Conservation (phyloP, 2,329 filamentous ascomycete genomes). For the Cercospora zeina region DNA sequence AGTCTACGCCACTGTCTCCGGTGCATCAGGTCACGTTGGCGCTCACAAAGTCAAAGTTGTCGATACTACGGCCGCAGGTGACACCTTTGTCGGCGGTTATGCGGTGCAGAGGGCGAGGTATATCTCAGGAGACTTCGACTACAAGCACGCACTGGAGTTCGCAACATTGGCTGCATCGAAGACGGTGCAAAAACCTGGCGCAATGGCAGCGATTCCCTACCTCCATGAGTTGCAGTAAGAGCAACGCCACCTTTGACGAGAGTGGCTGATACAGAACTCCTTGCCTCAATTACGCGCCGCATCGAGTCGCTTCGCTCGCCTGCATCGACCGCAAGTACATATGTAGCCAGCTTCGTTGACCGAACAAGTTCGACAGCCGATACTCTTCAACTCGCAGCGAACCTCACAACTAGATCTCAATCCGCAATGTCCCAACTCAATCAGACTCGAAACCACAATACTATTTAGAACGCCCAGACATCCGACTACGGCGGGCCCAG, state of each 20-base stretch:
- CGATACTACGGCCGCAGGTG: slow-evolving; percentile 90
- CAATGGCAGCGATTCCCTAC: slow-evolving; percentile 68
- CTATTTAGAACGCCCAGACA: not conserved
- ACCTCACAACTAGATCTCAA: not conserved
- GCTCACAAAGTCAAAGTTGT: slow-evolving; percentile 75
- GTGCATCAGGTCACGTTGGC: slow-evolving; percentile 30
- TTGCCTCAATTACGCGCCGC: too few species aligned
- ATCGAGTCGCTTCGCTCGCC: not conserved
- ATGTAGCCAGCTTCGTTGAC: not conserved
- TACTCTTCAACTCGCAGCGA: too few species aligned
- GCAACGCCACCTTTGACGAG: not conserved
- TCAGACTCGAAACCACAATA: not conserved
- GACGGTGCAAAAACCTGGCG: slow-evolving; percentile 66
- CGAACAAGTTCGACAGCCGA: too few species aligned
- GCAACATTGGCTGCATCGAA: slow-evolving; percentile 64
- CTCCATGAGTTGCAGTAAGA: slow-evolving; percentile 49
- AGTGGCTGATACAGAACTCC: too few species aligned
- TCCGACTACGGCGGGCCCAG: not conserved
- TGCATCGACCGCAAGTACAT: not conserved
- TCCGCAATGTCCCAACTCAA: not conserved
- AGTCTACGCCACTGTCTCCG: slow-evolving; percentile 35
- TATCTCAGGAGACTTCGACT: slow-evolving; percentile 47
- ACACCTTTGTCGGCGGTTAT: slow-evolving; percentile 91
- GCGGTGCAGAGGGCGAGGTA: slow-evolving; percentile 68
- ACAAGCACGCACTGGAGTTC: slow-evolving; percentile 60